phyloP scores from a whole-genome alignment of 352 stramenopile genomes.

The Phytophthora idaei region DNA sequence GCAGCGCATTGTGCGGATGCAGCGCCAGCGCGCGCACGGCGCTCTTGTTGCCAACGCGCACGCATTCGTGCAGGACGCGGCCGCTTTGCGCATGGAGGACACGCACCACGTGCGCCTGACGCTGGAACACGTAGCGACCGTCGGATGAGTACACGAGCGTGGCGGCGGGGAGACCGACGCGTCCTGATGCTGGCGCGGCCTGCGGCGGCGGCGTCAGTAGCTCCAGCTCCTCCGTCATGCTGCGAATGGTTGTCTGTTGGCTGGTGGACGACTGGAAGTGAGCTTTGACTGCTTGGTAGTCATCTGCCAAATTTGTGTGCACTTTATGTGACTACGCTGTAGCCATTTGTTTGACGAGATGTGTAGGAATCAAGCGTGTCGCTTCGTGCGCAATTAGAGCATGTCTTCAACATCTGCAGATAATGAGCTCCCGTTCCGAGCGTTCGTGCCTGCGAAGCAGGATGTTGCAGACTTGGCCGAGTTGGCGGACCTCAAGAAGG shows the following conservation, averaged over 20 bases:
- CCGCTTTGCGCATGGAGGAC: conserved; percentile 77
- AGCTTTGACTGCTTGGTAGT: conserved; percentile 14
- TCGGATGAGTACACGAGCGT: conserved; percentile 68
- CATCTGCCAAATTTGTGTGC: neutral
- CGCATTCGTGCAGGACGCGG: conserved; percentile 76
- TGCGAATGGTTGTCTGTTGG: conserved; percentile 4
- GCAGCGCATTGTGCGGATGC: conserved; percentile 73
- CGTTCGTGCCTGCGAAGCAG: conserved; percentile 51
- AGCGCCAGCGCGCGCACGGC: conserved; percentile 59
- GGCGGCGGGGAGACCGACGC: conserved; percentile 16
- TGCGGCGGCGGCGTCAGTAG: conserved; percentile 38
- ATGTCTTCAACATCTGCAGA: neutral
- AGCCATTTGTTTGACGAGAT: neutral
- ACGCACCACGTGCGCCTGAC: conserved; percentile 72
- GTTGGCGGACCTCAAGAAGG: conserved; percentile 58
- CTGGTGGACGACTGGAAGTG: conserved; percentile 21
- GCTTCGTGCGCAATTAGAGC: neutral
- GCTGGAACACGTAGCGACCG: conserved; percentile 81
- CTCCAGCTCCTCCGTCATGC: conserved; percentile 31
- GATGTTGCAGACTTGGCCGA: conserved; percentile 50
- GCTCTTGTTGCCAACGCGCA: conserved; percentile 34
- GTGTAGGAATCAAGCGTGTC: neutral
- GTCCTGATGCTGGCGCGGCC: neutral
- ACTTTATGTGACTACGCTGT: neutral
- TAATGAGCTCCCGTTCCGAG: conserved; percentile 26